A percentile compares a stretch with the other conserved stretches of the same genome.
Conservation (phyloP, 306 rosid genomes). For the Cucumis hystrix region DNA sequence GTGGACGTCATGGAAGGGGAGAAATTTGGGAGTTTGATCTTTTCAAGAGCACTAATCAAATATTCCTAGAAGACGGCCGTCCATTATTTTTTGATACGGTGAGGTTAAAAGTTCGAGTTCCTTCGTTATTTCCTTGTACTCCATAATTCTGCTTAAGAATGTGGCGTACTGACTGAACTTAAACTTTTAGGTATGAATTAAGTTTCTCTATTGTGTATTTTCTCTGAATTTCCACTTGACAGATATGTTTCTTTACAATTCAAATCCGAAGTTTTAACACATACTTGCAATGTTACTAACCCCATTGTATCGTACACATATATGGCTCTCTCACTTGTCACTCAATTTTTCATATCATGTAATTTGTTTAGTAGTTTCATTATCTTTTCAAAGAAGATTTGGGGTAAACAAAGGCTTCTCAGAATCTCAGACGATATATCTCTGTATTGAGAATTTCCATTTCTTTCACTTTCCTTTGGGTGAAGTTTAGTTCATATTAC, state of each 20-base stretch:
- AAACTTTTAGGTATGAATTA: background rate
- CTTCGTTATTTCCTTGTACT: background rate
- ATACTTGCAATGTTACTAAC: background rate
- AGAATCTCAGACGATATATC: background rate
- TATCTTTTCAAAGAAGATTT: background rate
- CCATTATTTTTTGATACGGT: conserved; percentile 84
- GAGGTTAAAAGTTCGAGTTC: conserved; percentile 7
- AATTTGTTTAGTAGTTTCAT: background rate
- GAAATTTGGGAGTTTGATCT: conserved; percentile 89
- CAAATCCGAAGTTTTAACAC: background rate
- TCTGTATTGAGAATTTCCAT: background rate
- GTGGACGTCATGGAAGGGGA: conserved; percentile 89
- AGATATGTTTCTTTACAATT: background rate
- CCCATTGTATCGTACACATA: background rate
- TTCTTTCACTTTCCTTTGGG: background rate
- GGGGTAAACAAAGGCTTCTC: background rate
- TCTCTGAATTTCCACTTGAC: background rate
- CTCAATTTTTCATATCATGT: background rate
- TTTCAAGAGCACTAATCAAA: conserved; percentile 64
- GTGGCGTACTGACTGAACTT: background rate
- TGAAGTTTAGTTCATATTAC: background rate
- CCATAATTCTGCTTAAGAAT: background rate
- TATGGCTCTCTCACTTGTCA: background rate
- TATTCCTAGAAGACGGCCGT: conserved; percentile 51
- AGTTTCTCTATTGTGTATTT: background rate